These are phyloP conservation scores for Mrakia blollopis DNA, from an alignment of 768 basidiomycete genomes.

Conservation along the genomic window DNA sequence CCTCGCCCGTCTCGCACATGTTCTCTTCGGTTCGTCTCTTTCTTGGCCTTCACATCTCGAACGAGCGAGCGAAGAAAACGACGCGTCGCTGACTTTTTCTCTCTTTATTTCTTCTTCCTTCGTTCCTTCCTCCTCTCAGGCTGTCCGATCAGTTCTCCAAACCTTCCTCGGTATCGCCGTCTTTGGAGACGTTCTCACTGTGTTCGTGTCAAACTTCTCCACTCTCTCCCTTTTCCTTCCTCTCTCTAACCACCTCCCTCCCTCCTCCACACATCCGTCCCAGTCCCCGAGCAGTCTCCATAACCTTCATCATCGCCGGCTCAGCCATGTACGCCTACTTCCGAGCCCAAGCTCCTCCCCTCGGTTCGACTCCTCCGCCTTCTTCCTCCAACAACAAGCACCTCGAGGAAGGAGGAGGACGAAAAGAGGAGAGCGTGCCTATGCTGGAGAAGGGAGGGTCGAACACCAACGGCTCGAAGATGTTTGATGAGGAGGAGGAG, in stretches of 20 bases:
- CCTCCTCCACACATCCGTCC: not conserved
- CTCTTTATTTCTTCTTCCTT: not conserved
- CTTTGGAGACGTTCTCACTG: conserved; percentile 30
- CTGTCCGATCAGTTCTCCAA: conserved; percentile 30
- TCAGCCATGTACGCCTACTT: conserved; percentile 43
- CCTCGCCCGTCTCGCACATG: conserved; percentile 97
- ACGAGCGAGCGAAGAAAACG: too few relatives aligned
- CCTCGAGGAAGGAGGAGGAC: conserved; percentile 12
- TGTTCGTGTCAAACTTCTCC: not conserved
- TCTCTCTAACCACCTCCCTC: not conserved
- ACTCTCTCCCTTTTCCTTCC: not conserved
- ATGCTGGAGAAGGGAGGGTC: conserved; percentile 16
- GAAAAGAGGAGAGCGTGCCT: conserved; percentile 22
- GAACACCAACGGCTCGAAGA: too few relatives aligned
- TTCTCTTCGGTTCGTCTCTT: conserved; percentile 63
- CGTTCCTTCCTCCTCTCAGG: conserved; percentile 43
- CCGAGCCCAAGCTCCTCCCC: conserved; percentile 32
- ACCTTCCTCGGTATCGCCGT: conserved; percentile 28
- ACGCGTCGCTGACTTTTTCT: conserved; percentile 15
- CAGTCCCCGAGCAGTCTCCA: conserved; percentile 40
- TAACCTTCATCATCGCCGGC: conserved; percentile 41
- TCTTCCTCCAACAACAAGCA: not conserved
- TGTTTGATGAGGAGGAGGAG: not conserved
- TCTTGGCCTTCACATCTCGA: not conserved
- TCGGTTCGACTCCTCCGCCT: not conserved